Conservation (phyloP, 1,284 basidiomycete genomes). For the Blastosporella zonata region DNA sequence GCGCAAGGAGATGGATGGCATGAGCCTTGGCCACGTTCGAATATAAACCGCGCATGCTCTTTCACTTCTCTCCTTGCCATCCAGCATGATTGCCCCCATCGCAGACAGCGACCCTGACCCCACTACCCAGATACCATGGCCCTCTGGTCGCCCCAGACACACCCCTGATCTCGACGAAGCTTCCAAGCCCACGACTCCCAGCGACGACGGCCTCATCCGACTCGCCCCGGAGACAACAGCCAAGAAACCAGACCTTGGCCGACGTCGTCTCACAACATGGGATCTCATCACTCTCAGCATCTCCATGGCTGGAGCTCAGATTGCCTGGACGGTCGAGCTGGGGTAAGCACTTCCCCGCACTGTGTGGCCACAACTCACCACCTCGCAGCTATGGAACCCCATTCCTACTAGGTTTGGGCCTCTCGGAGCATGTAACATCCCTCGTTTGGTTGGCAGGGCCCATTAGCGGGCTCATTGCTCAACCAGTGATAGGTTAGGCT, state of each 20-base stretch:
- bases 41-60: slow-evolving; percentile 20
- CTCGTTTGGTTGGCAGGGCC: slow-evolving; percentile 98
- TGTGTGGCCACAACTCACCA: slow-evolving; percentile 15
- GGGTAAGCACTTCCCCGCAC: slow-evolving; percentile 51
- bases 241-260: slow-evolving; percentile 22
- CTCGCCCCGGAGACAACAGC: slow-evolving; percentile 19
- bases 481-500: slow-evolving; percentile 84
- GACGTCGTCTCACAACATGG: slow-evolving; percentile 58
- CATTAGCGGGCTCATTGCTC: slow-evolving; percentile 89
- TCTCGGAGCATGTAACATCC: slow-evolving; percentile 88
- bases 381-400: slow-evolving; percentile 84
- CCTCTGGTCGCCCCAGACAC: slow-evolving; percentile 48
- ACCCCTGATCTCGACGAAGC: slow-evolving; percentile 20
- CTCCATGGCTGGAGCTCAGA: slow-evolving; percentile 90
- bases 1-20: slow-evolving; percentile 8
- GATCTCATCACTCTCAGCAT: slow-evolving; percentile 75
- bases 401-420: slow-evolving; percentile 84
- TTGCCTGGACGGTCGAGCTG: slow-evolving; percentile 89
- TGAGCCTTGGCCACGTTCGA: slow-evolving; percentile 17
- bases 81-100: slow-evolving; percentile 48
- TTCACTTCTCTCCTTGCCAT: slow-evolving; percentile 11
- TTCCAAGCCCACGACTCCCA: slow-evolving; percentile 16
- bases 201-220: slow-evolving; percentile 20
- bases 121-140: slow-evolving; percentile 75
- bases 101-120: slow-evolving; percentile 64